These are phyloP conservation scores for Ilyonectria mors-panacis DNA, from an alignment of 2,329 filamentous ascomycete species.

Conservation along the genomic window DNA sequence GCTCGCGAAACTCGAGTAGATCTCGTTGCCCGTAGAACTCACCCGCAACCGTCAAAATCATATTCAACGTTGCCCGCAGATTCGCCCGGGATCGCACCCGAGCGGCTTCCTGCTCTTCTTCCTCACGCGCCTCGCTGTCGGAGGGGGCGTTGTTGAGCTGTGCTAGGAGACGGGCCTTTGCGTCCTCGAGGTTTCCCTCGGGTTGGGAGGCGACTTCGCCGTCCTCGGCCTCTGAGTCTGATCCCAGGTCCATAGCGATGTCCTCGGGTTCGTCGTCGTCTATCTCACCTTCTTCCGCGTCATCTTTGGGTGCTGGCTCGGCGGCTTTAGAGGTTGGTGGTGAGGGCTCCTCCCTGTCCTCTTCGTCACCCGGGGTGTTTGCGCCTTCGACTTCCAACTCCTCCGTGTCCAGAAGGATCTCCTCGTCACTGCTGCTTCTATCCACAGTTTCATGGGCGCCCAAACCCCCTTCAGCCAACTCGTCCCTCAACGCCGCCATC, in stretches of 20 bases:
- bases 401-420: constrained; percentile 54
- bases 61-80: constrained; percentile 84
- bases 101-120: constrained; percentile 47
- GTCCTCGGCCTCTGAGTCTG: constrained; percentile 55
- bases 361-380: constrained; percentile 36
- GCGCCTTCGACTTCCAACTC: constrained; percentile 50
- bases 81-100: constrained; percentile 60
- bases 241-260: constrained; percentile 61
- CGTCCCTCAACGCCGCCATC: constrained; percentile 64
- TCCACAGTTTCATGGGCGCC: constrained; percentile 63
- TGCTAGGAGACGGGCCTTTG: constrained; percentile 64
- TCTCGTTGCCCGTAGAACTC: constrained; percentile 94
- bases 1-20: constrained; percentile 81
- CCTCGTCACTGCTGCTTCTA: constrained; percentile 59
- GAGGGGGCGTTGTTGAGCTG: constrained; percentile 54
- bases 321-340: constrained; percentile 37
- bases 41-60: constrained; percentile 90
- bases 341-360: constrained; percentile 24
- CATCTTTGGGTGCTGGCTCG: constrained; percentile 35
- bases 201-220: constrained; percentile 49
- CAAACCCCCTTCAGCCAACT: constrained; percentile 57
- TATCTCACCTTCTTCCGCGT: constrained; percentile 46
- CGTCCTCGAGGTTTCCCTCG: constrained; percentile 61
- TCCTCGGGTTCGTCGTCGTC: constrained; percentile 49
- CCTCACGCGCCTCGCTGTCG: constrained; percentile 44